A percentile compares a stretch with the other conserved stretches of the same genome.
Evolutionary conservation across 2,329 filamentous ascomycete genomes (phyloP).

Genomic region (Allantophomopsis lycopodina): DNA sequence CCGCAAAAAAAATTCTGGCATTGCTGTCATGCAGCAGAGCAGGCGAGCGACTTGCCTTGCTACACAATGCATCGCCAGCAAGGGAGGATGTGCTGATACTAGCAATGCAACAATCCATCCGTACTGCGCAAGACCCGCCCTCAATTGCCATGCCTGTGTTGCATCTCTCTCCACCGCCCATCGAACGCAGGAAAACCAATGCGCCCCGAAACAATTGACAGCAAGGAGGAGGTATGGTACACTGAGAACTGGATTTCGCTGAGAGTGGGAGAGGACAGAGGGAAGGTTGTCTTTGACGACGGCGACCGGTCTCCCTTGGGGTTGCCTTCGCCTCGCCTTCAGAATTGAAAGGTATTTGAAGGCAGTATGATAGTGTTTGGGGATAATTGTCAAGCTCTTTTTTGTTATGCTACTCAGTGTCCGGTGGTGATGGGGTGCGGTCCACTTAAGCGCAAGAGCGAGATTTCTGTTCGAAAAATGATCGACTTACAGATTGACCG

Average conservation of each 20-base stretch:
- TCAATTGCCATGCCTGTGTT: too few relatives aligned
- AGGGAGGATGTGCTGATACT: too few relatives aligned
- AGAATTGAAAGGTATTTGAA: background rate
- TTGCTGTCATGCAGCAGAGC: too few relatives aligned
- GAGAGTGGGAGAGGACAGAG: background rate
- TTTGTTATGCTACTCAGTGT: background rate
- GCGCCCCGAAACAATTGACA: too few relatives aligned
- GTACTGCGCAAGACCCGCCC: too few relatives aligned
- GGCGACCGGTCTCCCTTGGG: constrained; percentile 10
- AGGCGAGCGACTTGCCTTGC: too few relatives aligned
- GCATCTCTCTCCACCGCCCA: too few relatives aligned
- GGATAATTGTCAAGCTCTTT: background rate
- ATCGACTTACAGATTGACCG: constrained; percentile 17
- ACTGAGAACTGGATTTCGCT: background rate
- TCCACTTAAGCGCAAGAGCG: constrained; percentile 15
- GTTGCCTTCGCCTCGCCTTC: background rate
- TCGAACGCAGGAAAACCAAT: too few relatives aligned
- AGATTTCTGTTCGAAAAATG: constrained; percentile 4
- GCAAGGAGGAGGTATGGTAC: too few relatives aligned
- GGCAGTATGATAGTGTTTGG: background rate
- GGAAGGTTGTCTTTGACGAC: background rate
- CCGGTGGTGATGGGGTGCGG: constrained; percentile 7
- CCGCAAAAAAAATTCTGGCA: too few relatives aligned
- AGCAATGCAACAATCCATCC: too few relatives aligned
- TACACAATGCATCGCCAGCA: too few relatives aligned